Evolutionary conservation across 768 basidiomycete species (phyloP), one percentile per base, ranked within the genome.

Genomic region (Nevesoporus exiguus): DNA sequence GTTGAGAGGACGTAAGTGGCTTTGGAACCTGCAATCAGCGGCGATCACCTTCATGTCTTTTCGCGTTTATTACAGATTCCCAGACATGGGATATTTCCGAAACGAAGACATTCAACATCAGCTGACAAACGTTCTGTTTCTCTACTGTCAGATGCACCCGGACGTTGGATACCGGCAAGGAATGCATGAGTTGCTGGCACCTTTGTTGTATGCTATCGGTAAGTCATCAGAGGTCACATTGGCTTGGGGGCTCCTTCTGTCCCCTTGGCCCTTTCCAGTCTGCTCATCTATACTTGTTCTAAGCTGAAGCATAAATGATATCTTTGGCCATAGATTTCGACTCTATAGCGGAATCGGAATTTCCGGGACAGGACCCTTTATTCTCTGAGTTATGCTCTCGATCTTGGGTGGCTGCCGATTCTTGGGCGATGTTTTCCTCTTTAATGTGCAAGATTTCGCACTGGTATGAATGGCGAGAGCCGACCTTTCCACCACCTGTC

Each of bases 111-210:
- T 95, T 0, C 93, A 96, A 66, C 76, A 77, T 15, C 82, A 87
- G 62, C 75, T 98, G 37, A 91, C 90, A 0, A 90, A 93, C 61
- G 84, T 97, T 19, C 77, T 99, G 10, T 97, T 94, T 69, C 73
- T 98, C 24, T 90, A 88, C 68, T 85, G 89, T 14, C 77, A 82
- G 37, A 80, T 83, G 66, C 84, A 95, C 66, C 84, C 90, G 1
- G 78, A 86, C 37, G 82, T 96, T 21, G 93, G 94, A 21, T 99
- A 99, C 67, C 83, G 97, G 29, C 97, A 99, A 77, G 96, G 97
- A 49, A 98, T 99, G 97, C 97, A 99, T 65, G 97, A 99, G 66
- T 74, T 98, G 9, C 80, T 98, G 21, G 97, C 95, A 4, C 88
- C 92, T 0, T 69, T 98, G 27, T 90, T 91, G 62, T 84, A 90